phyloP scores from a whole-genome alignment of 495 filamentous ascomycete genomes.

The Podospora sp. region DNA sequence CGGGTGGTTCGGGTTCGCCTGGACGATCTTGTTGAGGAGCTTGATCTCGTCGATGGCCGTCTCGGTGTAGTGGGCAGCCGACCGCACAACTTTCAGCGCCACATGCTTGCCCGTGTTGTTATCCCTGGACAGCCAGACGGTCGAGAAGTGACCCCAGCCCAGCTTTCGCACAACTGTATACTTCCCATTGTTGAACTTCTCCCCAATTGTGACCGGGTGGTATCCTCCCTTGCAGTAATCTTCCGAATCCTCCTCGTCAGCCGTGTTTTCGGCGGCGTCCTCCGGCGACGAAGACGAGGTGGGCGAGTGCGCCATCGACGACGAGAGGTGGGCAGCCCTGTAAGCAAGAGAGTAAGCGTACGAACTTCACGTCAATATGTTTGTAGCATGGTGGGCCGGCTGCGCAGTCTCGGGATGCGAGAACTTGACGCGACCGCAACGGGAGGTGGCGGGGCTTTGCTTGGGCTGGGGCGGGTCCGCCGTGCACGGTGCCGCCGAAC shows the following conservation, averaged over 20 bases:
- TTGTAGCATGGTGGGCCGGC: conserved; percentile 4
- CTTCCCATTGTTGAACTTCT: conserved; percentile 96
- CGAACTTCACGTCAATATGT: neutral
- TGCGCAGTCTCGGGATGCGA: conserved; percentile 14
- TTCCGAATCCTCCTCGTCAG: conserved; percentile 97
- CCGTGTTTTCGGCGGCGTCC: conserved; percentile 87
- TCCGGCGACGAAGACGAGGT: conserved; percentile 78
- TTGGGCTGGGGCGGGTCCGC: conserved; percentile 18
- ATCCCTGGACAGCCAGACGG: conserved; percentile 94
- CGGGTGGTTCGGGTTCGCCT: conserved; percentile 90
- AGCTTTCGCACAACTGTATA: conserved; percentile 97
- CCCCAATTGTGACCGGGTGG: conserved; percentile 89
- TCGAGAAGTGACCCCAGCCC: conserved; percentile 98
- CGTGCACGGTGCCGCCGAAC: conserved; percentile 36
- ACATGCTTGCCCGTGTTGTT: conserved; percentile 92
- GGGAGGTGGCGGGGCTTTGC: conserved; percentile 33
- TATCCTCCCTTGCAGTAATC: conserved; percentile 99
- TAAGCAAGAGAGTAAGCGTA: conserved; percentile 26
- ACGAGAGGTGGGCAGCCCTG: conserved; percentile 40
- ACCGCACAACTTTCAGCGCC: conserved; percentile 95
- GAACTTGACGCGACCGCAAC: conserved; percentile 4
- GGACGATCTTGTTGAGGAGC: conserved; percentile 91
- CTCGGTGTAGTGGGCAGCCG: conserved; percentile 97
- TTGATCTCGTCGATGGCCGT: conserved; percentile 99
- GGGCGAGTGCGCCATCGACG: conserved; percentile 66